These are phyloP conservation scores for Orbilia oligospora DNA, from an alignment of 2,329 filamentous ascomycete species.

Conservation along the genomic window DNA sequence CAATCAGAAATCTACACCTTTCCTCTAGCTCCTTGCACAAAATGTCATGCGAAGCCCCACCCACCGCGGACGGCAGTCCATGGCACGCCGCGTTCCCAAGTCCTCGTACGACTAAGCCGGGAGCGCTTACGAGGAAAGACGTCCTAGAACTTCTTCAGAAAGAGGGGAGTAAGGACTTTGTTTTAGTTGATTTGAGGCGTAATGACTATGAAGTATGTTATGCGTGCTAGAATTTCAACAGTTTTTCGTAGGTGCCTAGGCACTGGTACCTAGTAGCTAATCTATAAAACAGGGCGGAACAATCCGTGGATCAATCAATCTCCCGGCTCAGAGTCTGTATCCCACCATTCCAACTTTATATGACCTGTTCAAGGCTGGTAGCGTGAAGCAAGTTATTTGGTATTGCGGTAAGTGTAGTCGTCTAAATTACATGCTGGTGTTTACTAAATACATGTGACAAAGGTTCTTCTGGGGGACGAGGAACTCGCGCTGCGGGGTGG, in stretches of 20 bases:
- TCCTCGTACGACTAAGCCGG: conserved; percentile 65
- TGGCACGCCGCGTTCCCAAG: conserved; percentile 68
- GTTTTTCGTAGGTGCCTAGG: no score
- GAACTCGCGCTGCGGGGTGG: conserved; percentile 72
- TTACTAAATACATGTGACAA: not conserved
- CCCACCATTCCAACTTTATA: conserved; percentile 66
- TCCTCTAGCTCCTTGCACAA: not conserved
- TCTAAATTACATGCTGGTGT: not conserved
- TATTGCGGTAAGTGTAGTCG: conserved; percentile 66
- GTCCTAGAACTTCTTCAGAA: conserved; percentile 66
- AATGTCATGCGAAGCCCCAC: conserved; percentile 23
- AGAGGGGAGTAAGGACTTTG: conserved; percentile 65
- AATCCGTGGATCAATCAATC: conserved; percentile 64
- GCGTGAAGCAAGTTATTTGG: conserved; percentile 66
- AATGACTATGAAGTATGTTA: conserved; percentile 40
- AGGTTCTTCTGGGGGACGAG: conserved; percentile 73
- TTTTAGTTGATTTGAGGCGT: conserved; percentile 69
- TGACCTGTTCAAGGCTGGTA: conserved; percentile 64
- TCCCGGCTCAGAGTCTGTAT: conserved; percentile 68
- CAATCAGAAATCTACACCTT: not conserved
- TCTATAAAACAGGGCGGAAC: conserved; percentile 27
- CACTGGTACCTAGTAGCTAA: not conserved
- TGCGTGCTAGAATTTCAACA: no score
- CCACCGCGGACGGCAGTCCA: conserved; percentile 19
- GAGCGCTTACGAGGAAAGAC: conserved; percentile 65